Evolutionary conservation across 2,329 filamentous ascomycete genomes (phyloP), one percentile per base, ranked within the genome.

Genomic region (Sclerotinia subarctica): DNA sequence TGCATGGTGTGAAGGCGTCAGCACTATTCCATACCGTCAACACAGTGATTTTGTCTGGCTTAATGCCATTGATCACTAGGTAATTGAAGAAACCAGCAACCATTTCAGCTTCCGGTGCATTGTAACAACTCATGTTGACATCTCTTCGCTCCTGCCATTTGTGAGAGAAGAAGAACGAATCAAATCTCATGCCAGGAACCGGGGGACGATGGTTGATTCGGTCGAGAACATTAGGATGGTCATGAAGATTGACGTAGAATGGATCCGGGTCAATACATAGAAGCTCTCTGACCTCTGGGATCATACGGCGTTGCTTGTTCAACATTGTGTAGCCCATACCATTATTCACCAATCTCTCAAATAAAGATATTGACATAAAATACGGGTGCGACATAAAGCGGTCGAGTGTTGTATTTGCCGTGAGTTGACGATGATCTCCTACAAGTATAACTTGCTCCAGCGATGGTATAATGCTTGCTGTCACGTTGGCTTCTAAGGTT

Each of bases 81-180:
- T 97, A 91, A 35, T 86, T 80, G 71, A 89, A 88, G 71, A 96
- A 91, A 0, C 83, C 83, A 0, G 88, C 85, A 42, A 97, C 82
- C 89, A 97, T 94, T 1, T 86, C 80, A 0, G 92, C 92, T 76
- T 97, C 94, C 2, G 82, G 78, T 0, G 80, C 77, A 74, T 97
- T 97, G 74, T 84, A 85, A 42, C 85, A 88, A 46, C 90, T 94
- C 69, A 85, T 81, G 57, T 89, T 84, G 42, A 82, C 81, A 69
- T 93, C 88, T 0, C 81, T 81, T 2, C 79, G 81, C 74, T 97
- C 93, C 0, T 80, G 79, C 86, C 88, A 92, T 6, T 80, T 76
- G 75, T 93, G 90, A 11, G 81, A 81, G 73, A 89, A 89, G 76
- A 90, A 90, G 73, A 82, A 90, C 0, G 84, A 83, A 70, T 86